A percentile compares a stretch with the other conserved stretches of the same genome.
Conservation (phyloP, 139 green algal genomes). For the Yamagishiella unicocca region DNA sequence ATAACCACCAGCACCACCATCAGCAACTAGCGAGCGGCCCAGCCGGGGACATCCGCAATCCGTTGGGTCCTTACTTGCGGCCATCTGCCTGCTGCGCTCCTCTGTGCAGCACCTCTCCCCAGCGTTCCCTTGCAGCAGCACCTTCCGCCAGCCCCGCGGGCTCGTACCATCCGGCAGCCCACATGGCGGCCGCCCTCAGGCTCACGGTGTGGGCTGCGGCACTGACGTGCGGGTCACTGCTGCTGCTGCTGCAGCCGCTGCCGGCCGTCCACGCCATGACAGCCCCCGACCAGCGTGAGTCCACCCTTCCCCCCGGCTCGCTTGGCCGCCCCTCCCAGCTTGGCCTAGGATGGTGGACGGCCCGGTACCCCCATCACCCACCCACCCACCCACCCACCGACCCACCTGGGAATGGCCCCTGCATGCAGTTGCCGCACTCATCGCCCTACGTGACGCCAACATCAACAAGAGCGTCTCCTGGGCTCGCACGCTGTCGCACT, state of each 20-base stretch:
- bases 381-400: background rate
- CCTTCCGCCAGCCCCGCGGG: too few relatives aligned
- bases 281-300: slow-evolving; percentile 1
- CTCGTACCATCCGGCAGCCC: too few relatives aligned
- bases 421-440: slow-evolving; percentile 26
- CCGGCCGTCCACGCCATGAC: background rate
- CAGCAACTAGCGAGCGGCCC: too few relatives aligned
- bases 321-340: background rate
- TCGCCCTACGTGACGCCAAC: slow-evolving; percentile 21
- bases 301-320: background rate
- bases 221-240: background rate
- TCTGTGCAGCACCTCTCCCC: too few relatives aligned
- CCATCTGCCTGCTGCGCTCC: too few relatives aligned
- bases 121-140: too few relatives aligned
- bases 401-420: background rate
- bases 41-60: too few relatives aligned
- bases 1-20: too few relatives aligned
- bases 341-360: too few relatives aligned
- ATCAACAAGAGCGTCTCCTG: slow-evolving; percentile 27
- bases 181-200: too few relatives aligned
- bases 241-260: background rate
- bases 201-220: too few relatives aligned
- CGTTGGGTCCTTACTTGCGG: too few relatives aligned
- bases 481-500: slow-evolving; percentile 32
- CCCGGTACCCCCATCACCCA: background rate